Conservation (phyloP, 495 filamentous ascomycete species). For the Oleoguttula mirabilis region DNA sequence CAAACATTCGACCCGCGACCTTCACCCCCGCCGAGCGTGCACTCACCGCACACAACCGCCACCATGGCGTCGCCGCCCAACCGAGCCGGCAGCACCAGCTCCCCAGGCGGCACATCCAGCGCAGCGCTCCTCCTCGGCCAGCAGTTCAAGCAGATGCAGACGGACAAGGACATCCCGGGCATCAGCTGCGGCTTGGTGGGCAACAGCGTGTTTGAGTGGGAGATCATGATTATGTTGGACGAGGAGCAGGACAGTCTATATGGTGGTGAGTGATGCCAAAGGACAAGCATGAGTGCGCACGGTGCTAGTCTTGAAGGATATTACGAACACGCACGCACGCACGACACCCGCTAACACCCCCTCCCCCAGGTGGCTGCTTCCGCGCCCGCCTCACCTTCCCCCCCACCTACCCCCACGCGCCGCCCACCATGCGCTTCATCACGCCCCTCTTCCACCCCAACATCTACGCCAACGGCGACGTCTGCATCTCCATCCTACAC, state of each 20-base stretch:
- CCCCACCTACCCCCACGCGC: slow-evolving; percentile 71
- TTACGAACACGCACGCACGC: not conserved
- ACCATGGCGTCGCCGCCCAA: too few relatives aligned
- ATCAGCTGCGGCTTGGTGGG: slow-evolving; percentile 84
- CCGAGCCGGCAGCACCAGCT: too few relatives aligned
- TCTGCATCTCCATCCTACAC: slow-evolving; percentile 96
- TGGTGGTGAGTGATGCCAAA: slow-evolving; percentile 49
- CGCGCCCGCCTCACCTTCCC: slow-evolving; percentile 69
- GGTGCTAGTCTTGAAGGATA: too few relatives aligned
- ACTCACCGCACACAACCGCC: too few relatives aligned
- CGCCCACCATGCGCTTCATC: slow-evolving; percentile 86
- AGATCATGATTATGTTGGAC: slow-evolving; percentile 96
- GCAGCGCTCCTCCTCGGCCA: slow-evolving; percentile 67
- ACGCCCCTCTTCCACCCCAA: slow-evolving; percentile 90
- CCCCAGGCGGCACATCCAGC: too few relatives aligned
- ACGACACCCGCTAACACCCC: too few relatives aligned
- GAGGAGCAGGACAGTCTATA: slow-evolving; percentile 83
- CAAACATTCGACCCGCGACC: too few relatives aligned
- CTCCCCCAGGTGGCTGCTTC: slow-evolving; percentile 69
- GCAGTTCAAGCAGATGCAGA: slow-evolving; percentile 90
- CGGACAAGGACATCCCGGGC: slow-evolving; percentile 77
- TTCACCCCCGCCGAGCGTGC: too few relatives aligned
- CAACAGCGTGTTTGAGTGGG: slow-evolving; percentile 96
- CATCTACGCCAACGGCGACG: slow-evolving; percentile 75
- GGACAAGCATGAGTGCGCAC: too few relatives aligned